Conservation (phyloP, 2,329 filamentous ascomycete species). For the Pezicula radicicola region DNA sequence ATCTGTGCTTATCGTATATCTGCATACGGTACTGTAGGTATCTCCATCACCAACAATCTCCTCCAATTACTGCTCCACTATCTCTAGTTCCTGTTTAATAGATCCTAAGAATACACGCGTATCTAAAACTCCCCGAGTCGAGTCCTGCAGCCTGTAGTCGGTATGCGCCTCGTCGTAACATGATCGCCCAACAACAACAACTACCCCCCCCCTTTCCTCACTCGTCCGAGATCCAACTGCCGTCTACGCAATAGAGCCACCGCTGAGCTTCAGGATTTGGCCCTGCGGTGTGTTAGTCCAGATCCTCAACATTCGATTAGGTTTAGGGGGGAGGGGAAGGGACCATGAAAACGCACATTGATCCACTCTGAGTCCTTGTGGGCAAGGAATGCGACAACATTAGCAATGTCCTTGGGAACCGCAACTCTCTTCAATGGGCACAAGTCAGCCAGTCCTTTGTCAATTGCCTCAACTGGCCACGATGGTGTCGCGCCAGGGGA, state of each 20-base stretch:
- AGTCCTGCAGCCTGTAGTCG: too few relatives aligned
- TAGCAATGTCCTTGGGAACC: constrained; percentile 54
- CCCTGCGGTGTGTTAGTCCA: constrained; percentile 9
- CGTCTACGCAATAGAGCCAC: constrained; percentile 11
- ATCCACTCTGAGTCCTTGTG: constrained; percentile 62
- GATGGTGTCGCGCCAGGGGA: constrained; percentile 52
- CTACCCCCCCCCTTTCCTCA: too few relatives aligned
- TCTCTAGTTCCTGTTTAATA: too few relatives aligned
- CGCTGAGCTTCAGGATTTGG: constrained; percentile 22
- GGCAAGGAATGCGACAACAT: constrained; percentile 35
- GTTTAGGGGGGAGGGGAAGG: neutral
- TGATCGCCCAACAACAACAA: too few relatives aligned
- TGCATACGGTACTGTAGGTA: too few relatives aligned
- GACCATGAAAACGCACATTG: constrained; percentile 46
- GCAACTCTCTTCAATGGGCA: constrained; percentile 60
- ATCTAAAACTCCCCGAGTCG: too few relatives aligned
- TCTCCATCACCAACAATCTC: too few relatives aligned
- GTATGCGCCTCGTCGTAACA: too few relatives aligned
- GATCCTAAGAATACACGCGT: too few relatives aligned
- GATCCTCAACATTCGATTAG: neutral
- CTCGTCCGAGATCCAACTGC: neutral
- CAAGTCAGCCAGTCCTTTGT: constrained; percentile 50
- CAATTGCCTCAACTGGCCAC: constrained; percentile 50
- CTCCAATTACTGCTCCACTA: too few relatives aligned
- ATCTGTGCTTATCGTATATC: too few relatives aligned